Percentiles rank a stretch among this genome's conserved stretches.
Conservation (phyloP, 176 grass and related monocot genomes). For the Cocos nucifera region DNA sequence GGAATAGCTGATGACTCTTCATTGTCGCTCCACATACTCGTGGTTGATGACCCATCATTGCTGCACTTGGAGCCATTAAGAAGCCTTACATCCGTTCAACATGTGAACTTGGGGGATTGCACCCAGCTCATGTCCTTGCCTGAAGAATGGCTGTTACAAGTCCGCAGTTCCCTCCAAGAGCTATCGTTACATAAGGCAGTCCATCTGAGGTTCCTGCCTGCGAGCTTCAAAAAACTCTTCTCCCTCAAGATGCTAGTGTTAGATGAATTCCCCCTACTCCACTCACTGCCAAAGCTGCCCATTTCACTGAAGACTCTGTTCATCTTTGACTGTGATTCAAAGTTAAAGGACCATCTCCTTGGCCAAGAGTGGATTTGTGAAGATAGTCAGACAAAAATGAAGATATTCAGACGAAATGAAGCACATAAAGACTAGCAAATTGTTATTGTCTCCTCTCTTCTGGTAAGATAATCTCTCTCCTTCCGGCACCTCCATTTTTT, state of each 20-base stretch:
- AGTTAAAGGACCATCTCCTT: neutral
- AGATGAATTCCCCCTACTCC: neutral
- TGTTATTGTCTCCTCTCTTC: too few species aligned
- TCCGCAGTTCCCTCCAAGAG: neutral
- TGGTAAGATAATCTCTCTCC: too few species aligned
- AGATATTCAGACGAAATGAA: too few species aligned
- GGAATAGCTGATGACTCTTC: neutral
- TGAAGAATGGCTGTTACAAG: slow-evolving; percentile 18
- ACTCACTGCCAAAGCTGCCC: slow-evolving; percentile 18
- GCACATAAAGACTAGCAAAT: too few species aligned
- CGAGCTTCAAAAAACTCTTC: neutral
- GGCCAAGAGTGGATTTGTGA: too few species aligned
- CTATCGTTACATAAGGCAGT: neutral
- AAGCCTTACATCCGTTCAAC: slow-evolving; percentile 12
- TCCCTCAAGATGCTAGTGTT: too few species aligned
- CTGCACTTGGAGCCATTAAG: slow-evolving; percentile 20
- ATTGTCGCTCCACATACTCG: slow-evolving; percentile 16
- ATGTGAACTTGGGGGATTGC: too few species aligned
- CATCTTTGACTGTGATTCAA: neutral
- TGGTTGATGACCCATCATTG: slow-evolving; percentile 19
- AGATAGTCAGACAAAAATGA: too few species aligned
- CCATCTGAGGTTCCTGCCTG: neutral
- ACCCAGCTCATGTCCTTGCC: neutral
- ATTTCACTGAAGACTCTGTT: neutral
- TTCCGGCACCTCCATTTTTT: too few species aligned